phyloP scores from a whole-genome alignment of 108 stramenopile genomes.

The Skeletonema tropicum region DNA sequence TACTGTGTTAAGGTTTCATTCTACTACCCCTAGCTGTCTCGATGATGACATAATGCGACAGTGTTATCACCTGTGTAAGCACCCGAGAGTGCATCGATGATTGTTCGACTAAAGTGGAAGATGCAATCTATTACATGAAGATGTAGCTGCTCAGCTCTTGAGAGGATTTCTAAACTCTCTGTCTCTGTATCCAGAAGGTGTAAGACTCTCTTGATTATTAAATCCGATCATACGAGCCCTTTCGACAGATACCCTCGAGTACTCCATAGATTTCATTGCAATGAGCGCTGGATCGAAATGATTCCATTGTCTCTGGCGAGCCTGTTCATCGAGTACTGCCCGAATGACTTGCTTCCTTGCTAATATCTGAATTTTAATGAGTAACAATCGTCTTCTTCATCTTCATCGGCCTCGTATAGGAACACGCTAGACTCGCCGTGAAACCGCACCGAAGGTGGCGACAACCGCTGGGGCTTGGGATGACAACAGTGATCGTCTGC shows the following conservation, averaged over 20 bases:
- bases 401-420: neutral
- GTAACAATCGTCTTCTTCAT: neutral
- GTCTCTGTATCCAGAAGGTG: neutral
- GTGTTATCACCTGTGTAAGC: too few species aligned
- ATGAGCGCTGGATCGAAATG: neutral
- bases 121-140: too few species aligned
- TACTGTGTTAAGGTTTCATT: too few species aligned
- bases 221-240: neutral
- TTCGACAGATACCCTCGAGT: neutral
- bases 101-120: too few species aligned
- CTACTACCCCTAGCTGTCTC: too few species aligned
- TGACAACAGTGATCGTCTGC: too few species aligned
- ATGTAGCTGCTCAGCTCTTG: too few species aligned
- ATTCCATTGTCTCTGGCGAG: neutral
- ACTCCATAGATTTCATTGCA: neutral
- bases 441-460: neutral
- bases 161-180: neutral
- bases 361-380: neutral
- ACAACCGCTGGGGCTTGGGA: too few species aligned
- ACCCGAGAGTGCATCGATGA: too few species aligned
- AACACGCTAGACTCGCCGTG: neutral
- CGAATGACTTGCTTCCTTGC: neutral
- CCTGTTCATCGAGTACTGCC: neutral
- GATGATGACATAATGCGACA: too few species aligned
- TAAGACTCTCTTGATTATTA: too few species aligned